Base-by-base conservation (phyloP, 768 basidiomycete genomes). In the Amanita rubescens region DNA sequence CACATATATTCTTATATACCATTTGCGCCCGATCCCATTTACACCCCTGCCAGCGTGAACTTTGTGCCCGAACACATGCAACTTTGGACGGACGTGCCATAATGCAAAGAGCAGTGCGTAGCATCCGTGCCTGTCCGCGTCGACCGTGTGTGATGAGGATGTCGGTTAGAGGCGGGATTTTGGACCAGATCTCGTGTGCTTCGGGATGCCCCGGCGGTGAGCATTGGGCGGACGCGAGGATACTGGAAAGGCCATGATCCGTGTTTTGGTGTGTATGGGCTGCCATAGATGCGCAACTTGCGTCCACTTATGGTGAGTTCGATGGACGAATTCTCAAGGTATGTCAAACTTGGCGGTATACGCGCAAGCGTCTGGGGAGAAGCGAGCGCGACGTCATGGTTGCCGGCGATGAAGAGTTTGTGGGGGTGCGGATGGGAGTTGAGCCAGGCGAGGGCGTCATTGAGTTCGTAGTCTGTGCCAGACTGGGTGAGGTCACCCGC, bases 401-500 rank as follows among this genome's bases (percentile, higher is more conserved):
- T 49, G 19, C 48, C 48, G 19, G 48, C 48, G 24, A 49, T 49
- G 48, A 49, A 34, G 48, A 49, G 1, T 49, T 49, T 49, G 24
- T 34, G 33, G 32, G 52, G 52, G 43, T 42, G 55, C 20, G 15
- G 50, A 39, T 58, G 7, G 68, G 59, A 49, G 48, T 35, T 11
- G 17, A 49, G 35, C 71, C 69, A 71, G 7, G 56, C 45, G 1
- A 75, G 62, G 14, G 61, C 62, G 10, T 55, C 53, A 33, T 58
- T 48, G 14, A 73, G 60, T 49, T 75, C 69, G 24, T 56, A n/a
- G 10, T 49, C 44, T 15, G 69, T 67, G 1, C 75, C 69, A 3
- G 66, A 68, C 22, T 68, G 58, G 8, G 73, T 72, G 32, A 75
- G 65, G 55, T 74, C 69, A 10, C 71, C 74, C 3, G 72, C 63